Base-by-base conservation (phyloP, 2,329 filamentous ascomycete genomes). In the Epichloe uncinata region DNA sequence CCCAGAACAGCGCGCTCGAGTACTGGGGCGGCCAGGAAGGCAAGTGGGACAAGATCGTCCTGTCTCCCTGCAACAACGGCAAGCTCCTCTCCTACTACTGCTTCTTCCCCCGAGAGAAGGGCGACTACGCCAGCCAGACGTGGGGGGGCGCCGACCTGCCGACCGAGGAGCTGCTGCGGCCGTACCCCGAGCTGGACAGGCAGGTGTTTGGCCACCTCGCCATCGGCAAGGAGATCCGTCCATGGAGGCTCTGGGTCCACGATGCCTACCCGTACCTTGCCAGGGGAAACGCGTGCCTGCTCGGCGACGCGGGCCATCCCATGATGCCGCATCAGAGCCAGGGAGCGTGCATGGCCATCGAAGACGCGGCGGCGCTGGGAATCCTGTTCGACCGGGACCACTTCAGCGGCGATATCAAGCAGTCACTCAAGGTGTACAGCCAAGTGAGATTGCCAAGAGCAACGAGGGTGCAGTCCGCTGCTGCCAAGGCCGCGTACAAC, bases 321-420 rank as follows among this genome's bases (percentile, higher is more conserved):
- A 82, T 81, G 77, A 77, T 83, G 73, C 79, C 80, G 2, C 72
- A 84, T 58, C 81, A 84, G 60, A 78, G 74, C 52, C 81, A 85
- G 61, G 81, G 81, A 7, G 80, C 79, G 0, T 82, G 78, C 57
- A 80, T 80, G 77, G 78, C 79, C 0, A 79, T 82, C 34, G 79
- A 83, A 58, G 79, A 83, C 51, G 77, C 78, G 0, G 79, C 75
- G 77, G 78, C 78, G 0, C 61, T 85, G 0, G 81, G 81, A 0
- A 77, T 84, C 15, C 51, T 84, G 0, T 84, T 85, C 59, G 73
- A 65, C 60, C 62, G 64, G 54, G 57, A 60, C 7, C 63, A 71
- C 53, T 75, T 76, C 52, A 55, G 60, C 6, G 74, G 74, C 3
- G 66, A 78, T 52, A 58, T 81, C 15, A 57, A 55, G 0, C 66